Conservation (phyloP, 176 grass and related monocot species). For the Carex pumila region DNA sequence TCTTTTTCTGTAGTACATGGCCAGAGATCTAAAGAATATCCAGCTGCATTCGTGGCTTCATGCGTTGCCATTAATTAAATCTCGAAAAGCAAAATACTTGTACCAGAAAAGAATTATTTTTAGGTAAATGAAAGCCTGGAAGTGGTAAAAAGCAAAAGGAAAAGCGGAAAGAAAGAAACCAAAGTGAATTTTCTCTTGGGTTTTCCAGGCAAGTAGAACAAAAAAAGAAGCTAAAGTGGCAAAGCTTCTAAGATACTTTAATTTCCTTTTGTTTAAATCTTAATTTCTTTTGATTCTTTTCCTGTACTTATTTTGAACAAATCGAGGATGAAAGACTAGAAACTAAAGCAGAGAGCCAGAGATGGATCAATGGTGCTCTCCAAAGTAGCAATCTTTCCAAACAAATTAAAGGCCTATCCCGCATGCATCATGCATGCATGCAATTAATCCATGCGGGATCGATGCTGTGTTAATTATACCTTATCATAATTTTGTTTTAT, state of each 20-base stretch:
- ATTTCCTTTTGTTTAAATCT: constrained; percentile 17
- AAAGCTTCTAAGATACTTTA: constrained; percentile 25
- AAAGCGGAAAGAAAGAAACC: constrained; percentile 15
- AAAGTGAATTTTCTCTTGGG: constrained; percentile 14
- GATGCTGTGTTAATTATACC: background rate
- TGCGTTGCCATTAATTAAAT: background rate
- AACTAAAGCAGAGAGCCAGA: constrained; percentile 1
- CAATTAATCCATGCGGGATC: background rate
- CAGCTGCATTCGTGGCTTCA: background rate
- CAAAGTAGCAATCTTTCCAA: constrained; percentile 16
- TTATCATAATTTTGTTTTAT: no score
- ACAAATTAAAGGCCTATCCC: background rate
- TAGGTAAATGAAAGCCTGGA: background rate
- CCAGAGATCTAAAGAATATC: background rate
- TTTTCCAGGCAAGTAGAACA: constrained; percentile 5
- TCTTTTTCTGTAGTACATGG: background rate
- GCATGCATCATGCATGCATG: background rate
- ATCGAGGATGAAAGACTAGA: constrained; percentile 8
- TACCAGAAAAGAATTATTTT: background rate
- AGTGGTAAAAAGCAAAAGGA: constrained; percentile 19
- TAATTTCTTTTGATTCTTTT: constrained; percentile 19
- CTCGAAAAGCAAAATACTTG: background rate
- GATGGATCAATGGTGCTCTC: constrained; percentile 9
- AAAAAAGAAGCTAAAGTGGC: constrained; percentile 18
- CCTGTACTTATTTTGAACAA: constrained; percentile 19